A percentile compares a stretch with the other conserved stretches of the same genome.
Evolutionary conservation across 2,329 filamentous ascomycete species (phyloP).

Genomic region (Penicillium sp.): DNA sequence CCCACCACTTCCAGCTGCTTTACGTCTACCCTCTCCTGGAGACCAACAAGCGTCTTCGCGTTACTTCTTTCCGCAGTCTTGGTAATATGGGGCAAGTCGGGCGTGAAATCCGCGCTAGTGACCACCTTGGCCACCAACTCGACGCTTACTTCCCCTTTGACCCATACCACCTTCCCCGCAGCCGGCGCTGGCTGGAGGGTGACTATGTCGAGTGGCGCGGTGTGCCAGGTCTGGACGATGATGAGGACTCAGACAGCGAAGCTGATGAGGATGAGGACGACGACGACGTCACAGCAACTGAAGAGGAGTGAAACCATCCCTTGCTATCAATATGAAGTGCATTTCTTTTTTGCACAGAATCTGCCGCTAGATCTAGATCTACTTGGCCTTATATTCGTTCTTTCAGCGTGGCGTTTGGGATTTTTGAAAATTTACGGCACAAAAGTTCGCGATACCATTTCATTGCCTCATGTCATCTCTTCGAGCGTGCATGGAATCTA

Average conservation of each 20-base stretch:
- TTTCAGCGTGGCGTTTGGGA: slow-evolving; percentile 30
- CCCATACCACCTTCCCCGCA: slow-evolving; percentile 86
- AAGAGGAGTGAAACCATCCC: slow-evolving; percentile 37
- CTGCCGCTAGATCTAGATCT: slow-evolving; percentile 6
- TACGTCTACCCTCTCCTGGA: slow-evolving; percentile 89
- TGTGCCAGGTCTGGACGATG: slow-evolving; percentile 67
- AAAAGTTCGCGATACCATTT: slow-evolving; percentile 14
- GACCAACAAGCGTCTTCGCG: slow-evolving; percentile 83
- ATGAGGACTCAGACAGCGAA: slow-evolving; percentile 49
- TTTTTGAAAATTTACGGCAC: slow-evolving; percentile 12
- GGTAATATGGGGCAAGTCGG: slow-evolving; percentile 44
- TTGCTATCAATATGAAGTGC: background rate
- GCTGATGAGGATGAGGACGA: slow-evolving; percentile 38
- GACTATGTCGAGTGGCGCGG: slow-evolving; percentile 82
- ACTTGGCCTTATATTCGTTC: slow-evolving; percentile 10
- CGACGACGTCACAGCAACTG: slow-evolving; percentile 43
- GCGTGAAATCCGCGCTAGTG: slow-evolving; percentile 59
- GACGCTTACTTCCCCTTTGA: slow-evolving; percentile 98
- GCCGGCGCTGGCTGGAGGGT: slow-evolving; percentile 81
- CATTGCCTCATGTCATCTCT: slow-evolving; percentile 20
- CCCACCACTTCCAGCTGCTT: slow-evolving; percentile 81
- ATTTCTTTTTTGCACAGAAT: background rate
- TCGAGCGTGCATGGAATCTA: slow-evolving; percentile 13
- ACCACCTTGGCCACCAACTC: slow-evolving; percentile 79
- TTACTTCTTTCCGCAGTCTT: slow-evolving; percentile 64